phyloP scores from a whole-genome alignment of 768 basidiomycete genomes.

The Termitomyces sp. region DNA sequence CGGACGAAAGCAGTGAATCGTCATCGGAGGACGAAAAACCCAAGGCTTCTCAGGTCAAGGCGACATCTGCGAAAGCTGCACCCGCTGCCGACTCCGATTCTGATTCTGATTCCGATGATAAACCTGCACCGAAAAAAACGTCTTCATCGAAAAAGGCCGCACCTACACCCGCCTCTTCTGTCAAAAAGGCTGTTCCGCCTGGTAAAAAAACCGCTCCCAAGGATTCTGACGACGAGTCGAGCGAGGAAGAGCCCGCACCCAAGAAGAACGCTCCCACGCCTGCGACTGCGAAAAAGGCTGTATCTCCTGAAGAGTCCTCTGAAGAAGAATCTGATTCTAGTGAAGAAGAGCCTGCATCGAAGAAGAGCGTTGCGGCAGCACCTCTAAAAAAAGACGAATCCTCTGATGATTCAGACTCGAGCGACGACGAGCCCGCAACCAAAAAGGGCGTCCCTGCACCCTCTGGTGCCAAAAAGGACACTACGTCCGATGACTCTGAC shows the following conservation, averaged over 20 bases:
- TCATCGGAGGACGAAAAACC: slow-evolving; percentile 52
- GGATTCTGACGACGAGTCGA: slow-evolving; percentile 13
- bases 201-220: slow-evolving; percentile 6
- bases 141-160: slow-evolving; percentile 10
- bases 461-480: slow-evolving; percentile 11
- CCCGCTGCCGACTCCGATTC: slow-evolving; percentile 30
- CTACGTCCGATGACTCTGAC: background rate
- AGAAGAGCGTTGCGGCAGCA: slow-evolving; percentile 14
- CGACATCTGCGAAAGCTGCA: slow-evolving; percentile 27
- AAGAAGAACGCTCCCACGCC: slow-evolving; percentile 15
- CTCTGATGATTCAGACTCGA: slow-evolving; percentile 19
- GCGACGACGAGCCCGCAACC: slow-evolving; percentile 2
- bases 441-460: slow-evolving; percentile 15
- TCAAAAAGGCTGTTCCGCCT: background rate
- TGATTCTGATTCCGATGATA: slow-evolving; percentile 18
- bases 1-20: slow-evolving; percentile 41
- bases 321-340: background rate
- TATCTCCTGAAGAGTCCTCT: background rate
- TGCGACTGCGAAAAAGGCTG: slow-evolving; percentile 8
- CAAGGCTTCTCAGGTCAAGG: slow-evolving; percentile 48
- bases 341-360: slow-evolving; percentile 1
- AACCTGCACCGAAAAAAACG: slow-evolving; percentile 24
- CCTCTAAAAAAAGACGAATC: slow-evolving; percentile 9
- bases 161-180: background rate
- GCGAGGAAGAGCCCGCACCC: background rate